These are phyloP conservation scores for Colletotrichum scovillei DNA, from an alignment of 2,329 filamentous ascomycete species.

Conservation along the genomic window DNA sequence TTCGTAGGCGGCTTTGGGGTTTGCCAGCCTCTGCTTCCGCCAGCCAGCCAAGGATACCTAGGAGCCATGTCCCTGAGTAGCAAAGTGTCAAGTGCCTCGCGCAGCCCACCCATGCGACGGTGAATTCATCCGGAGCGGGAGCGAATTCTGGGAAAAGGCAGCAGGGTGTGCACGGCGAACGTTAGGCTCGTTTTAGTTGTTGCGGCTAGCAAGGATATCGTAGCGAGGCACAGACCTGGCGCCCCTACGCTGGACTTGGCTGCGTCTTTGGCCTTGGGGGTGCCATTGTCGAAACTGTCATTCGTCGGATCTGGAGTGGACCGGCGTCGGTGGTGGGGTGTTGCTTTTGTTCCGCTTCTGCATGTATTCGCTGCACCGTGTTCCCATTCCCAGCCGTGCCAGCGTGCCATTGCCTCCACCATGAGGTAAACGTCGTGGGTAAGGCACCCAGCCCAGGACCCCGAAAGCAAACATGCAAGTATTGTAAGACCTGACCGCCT, in stretches of 20 bases:
- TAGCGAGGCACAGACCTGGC: conserved; percentile 19
- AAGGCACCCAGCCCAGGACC: conserved; percentile 3
- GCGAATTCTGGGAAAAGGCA: conserved; percentile 24
- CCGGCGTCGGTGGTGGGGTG: conserved; percentile 3
- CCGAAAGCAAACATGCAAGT: background rate
- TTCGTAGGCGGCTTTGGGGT: conserved; percentile 1
- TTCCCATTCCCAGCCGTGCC: conserved; percentile 25
- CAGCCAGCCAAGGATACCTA: conserved; percentile 8
- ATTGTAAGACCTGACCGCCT: conserved; percentile 17
- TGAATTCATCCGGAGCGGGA: conserved; percentile 35
- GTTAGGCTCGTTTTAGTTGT: conserved; percentile 34
- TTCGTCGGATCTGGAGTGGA: conserved; percentile 17
- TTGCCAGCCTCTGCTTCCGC: conserved; percentile 9
- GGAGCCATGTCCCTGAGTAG: conserved; percentile 28
- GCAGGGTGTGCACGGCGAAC: conserved; percentile 25
- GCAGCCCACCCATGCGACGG: conserved; percentile 34
- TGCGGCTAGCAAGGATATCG: conserved; percentile 30
- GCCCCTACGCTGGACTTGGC: conserved; percentile 28
- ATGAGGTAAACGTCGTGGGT: conserved; percentile 6
- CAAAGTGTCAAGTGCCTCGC: conserved; percentile 32
- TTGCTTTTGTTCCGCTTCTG: conserved; percentile 28
- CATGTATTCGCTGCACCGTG: conserved; percentile 31
- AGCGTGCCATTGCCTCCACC: conserved; percentile 24
- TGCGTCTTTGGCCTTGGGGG: conserved; percentile 12
- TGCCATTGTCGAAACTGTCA: conserved; percentile 23